Evolutionary conservation across 2,329 filamentous ascomycete species (phyloP).

Genomic region (Talaromyces sp.): DNA sequence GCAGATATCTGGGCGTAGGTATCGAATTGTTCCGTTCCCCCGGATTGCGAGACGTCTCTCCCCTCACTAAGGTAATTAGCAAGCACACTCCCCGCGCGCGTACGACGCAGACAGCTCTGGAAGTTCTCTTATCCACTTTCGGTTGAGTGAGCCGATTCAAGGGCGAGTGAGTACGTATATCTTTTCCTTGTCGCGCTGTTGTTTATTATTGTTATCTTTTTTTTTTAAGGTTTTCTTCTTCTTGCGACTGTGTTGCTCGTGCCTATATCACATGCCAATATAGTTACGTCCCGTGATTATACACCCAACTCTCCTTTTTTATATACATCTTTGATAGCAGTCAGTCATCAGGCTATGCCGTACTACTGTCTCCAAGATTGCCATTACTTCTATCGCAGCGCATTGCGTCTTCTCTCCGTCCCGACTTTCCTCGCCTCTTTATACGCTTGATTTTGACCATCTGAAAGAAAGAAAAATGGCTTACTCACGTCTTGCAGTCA

Average conservation of each 20-base stretch:
- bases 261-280: conserved; percentile 6
- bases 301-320: neutral
- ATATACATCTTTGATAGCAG: neutral
- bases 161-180: conserved; percentile 1
- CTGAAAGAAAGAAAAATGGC: conserved; percentile 46
- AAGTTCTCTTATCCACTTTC: neutral
- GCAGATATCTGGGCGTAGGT: too few species aligned
- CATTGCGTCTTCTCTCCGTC: conserved; percentile 80
- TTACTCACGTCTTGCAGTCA: conserved; percentile 63
- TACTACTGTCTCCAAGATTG: conserved; percentile 80
- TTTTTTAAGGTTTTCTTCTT: too few species aligned
- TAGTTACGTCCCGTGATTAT: neutral
- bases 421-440: conserved; percentile 74
- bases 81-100: neutral
- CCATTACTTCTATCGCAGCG: conserved; percentile 90
- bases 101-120: conserved; percentile 5
- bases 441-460: conserved; percentile 58
- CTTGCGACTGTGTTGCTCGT: neutral
- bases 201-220: neutral
- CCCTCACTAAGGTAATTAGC: neutral
- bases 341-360: conserved; percentile 59
- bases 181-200: neutral
- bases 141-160: neutral
- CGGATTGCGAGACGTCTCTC: neutral
- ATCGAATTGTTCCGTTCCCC: neutral